phyloP scores from a whole-genome alignment of 495 filamentous ascomycete species.

The Penicillium atrosanguineum region DNA sequence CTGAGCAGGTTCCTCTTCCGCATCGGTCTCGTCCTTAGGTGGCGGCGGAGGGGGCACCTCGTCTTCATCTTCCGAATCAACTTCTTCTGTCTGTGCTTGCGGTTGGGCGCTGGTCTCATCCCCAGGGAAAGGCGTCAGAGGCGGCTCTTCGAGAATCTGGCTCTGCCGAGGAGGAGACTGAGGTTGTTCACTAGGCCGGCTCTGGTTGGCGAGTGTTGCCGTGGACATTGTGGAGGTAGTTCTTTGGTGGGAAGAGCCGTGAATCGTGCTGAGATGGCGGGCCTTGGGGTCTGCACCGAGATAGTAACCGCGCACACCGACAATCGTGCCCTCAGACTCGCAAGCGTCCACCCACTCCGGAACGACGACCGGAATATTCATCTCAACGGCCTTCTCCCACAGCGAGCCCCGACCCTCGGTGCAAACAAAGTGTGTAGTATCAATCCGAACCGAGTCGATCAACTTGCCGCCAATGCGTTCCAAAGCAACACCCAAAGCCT shows the following conservation, averaged over 20 bases:
- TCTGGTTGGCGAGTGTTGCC: constrained; percentile 23
- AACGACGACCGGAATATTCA: constrained; percentile 97
- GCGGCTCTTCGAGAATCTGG: constrained; percentile 28
- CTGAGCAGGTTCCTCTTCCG: constrained; percentile 11
- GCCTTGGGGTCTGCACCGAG: constrained; percentile 78
- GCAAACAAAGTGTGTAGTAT: constrained; percentile 98
- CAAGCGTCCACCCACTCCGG: constrained; percentile 97
- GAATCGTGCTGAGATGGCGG: constrained; percentile 53
- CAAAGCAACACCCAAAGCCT: constrained; percentile 69
- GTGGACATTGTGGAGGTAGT: constrained; percentile 36
- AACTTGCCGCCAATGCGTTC: constrained; percentile 91
- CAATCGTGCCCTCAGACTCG: constrained; percentile 87
- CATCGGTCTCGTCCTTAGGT: constrained; percentile 36
- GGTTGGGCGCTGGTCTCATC: constrained; percentile 33
- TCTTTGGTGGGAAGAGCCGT: constrained; percentile 40
- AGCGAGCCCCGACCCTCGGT: constrained; percentile 85
- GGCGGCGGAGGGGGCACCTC: constrained; percentile 30
- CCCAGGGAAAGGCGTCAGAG: constrained; percentile 45
- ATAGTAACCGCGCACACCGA: constrained; percentile 94
- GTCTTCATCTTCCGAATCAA: constrained; percentile 30
- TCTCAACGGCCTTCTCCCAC: constrained; percentile 96
- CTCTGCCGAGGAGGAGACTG: constrained; percentile 9
- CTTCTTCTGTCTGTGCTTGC: constrained; percentile 28
- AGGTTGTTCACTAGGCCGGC: constrained; percentile 23
- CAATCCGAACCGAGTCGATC: constrained; percentile 87